A percentile compares a stretch with the other conserved stretches of the same genome.
Evolutionary conservation across 805 yeast genomes (phyloP).

Genomic region (Kockiozyma suomiensis): DNA sequence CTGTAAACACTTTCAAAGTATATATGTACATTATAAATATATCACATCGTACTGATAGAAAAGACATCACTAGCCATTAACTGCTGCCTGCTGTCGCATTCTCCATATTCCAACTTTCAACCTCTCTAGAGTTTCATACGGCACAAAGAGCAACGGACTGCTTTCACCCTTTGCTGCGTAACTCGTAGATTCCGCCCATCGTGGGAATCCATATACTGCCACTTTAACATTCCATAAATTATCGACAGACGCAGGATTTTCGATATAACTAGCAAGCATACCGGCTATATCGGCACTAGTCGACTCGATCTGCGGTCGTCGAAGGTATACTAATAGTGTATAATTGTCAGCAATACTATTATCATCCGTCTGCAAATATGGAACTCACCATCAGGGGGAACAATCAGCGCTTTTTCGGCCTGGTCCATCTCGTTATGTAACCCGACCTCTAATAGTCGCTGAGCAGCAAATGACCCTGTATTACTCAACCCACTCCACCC

Average conservation of each 20-base stretch:
- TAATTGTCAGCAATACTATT: not conserved
- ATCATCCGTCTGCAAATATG: not conserved
- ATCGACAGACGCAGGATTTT: slow-evolving; percentile 14
- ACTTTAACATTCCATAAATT: slow-evolving; percentile 29
- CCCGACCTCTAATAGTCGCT: slow-evolving; percentile 19
- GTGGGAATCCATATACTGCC: slow-evolving; percentile 23
- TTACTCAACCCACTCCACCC: not conserved
- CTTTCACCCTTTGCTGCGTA: not conserved
- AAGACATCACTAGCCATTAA: not conserved
- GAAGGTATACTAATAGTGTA: slow-evolving; percentile 12
- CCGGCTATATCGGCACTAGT: slow-evolving; percentile 25
- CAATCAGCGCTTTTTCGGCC: slow-evolving; percentile 21
- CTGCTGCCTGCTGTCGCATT: slow-evolving; percentile 24
- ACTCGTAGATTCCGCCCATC: slow-evolving; percentile 13
- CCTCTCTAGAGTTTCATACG: slow-evolving; percentile 22
- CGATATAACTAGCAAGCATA: slow-evolving; percentile 23
- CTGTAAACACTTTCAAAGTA: too few species aligned
- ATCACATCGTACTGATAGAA: too few species aligned
- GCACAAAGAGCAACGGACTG: slow-evolving; percentile 15
- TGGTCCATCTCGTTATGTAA: slow-evolving; percentile 20
- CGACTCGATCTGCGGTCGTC: slow-evolving; percentile 15
- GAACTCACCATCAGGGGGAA: slow-evolving; percentile 24
- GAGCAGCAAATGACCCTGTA: slow-evolving; percentile 4
- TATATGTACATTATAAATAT: too few species aligned
- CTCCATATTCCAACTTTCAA: slow-evolving; percentile 32